A percentile compares a stretch with the other conserved stretches of the same genome.
phyloP scores from a whole-genome alignment of 441 rosid genomes.

The Sinapis alba region DNA sequence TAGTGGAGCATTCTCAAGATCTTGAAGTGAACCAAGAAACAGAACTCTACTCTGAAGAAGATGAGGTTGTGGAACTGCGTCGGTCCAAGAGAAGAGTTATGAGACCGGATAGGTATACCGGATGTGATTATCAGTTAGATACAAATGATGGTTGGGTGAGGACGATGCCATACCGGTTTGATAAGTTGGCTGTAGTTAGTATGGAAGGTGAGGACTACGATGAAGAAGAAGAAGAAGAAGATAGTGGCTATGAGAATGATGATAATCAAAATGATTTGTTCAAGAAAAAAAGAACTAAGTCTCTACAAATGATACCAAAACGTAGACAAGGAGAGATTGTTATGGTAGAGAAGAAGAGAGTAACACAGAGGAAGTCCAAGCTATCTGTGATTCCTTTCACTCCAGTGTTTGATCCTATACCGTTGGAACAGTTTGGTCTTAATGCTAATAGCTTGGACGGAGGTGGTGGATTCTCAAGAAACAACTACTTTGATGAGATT shows the following conservation, averaged over 20 bases:
- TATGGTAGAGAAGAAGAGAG: conserved; percentile 28
- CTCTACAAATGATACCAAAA: conserved; percentile 22
- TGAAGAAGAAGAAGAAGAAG: conserved; percentile 43
- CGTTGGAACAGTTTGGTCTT: conserved; percentile 43
- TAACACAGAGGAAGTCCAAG: conserved; percentile 29
- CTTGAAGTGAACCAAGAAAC: conserved; percentile 23
- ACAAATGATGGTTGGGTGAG: conserved; percentile 48
- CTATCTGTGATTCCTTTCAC: conserved; percentile 63
- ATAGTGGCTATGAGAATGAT: conserved; percentile 32
- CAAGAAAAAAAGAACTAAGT: conserved; percentile 25
- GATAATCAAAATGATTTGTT: conserved; percentile 51
- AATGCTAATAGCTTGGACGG: conserved; percentile 20
- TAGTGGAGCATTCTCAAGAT: conserved; percentile 36
- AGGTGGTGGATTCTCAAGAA: conserved; percentile 29
- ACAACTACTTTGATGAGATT: conserved; percentile 19
- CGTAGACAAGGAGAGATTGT: conserved; percentile 29
- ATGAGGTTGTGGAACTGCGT: conserved; percentile 56
- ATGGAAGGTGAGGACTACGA: conserved; percentile 37
- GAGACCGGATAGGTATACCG: conserved; percentile 71
- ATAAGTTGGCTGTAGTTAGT: conserved; percentile 21
- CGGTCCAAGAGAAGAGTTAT: conserved; percentile 79
- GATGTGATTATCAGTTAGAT: conserved; percentile 50
- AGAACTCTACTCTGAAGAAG: conserved; percentile 36
- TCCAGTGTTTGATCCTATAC: conserved; percentile 40
- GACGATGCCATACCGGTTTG: conserved; percentile 47